phyloP scores from a whole-genome alignment of 495 filamentous ascomycete genomes.

The Podospora sp. region DNA sequence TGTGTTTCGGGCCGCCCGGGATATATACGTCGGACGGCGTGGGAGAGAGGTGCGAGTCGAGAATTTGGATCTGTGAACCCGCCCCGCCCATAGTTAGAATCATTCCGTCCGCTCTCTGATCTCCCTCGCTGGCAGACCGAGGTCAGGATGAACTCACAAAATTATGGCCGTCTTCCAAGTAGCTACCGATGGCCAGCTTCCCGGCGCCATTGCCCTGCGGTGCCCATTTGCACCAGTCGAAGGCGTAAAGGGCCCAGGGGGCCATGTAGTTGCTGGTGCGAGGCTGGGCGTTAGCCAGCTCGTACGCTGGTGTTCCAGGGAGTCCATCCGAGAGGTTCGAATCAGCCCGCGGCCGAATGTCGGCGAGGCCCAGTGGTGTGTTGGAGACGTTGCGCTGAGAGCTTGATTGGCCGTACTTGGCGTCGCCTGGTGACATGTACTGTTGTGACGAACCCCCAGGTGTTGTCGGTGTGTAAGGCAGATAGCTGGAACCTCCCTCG shows the following conservation, averaged over 20 bases:
- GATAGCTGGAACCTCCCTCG: slow-evolving; percentile 60
- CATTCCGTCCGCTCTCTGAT: too few relatives aligned
- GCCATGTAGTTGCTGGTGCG: slow-evolving; percentile 84
- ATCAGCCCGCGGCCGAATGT: slow-evolving; percentile 81
- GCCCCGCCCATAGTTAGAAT: neutral
- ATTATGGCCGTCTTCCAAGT: slow-evolving; percentile 96
- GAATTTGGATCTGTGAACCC: slow-evolving; percentile 85
- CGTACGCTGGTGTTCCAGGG: slow-evolving; percentile 56
- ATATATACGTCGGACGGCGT: slow-evolving; percentile 71
- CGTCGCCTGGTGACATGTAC: slow-evolving; percentile 67
- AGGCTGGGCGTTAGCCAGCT: slow-evolving; percentile 51
- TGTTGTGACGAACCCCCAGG: slow-evolving; percentile 62
- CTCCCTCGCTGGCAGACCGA: slow-evolving; percentile 8
- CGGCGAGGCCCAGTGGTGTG: slow-evolving; percentile 85
- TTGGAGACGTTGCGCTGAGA: slow-evolving; percentile 74
- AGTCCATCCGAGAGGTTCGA: slow-evolving; percentile 70
- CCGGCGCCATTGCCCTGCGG: slow-evolving; percentile 76
- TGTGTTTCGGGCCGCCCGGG: slow-evolving; percentile 69
- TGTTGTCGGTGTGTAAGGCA: slow-evolving; percentile 66
- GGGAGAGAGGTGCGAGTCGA: slow-evolving; percentile 78
- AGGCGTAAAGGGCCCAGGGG: slow-evolving; percentile 92
- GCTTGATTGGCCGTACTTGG: slow-evolving; percentile 68
- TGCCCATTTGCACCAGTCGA: slow-evolving; percentile 99
- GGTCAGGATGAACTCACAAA: slow-evolving; percentile 62
- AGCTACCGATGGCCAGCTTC: slow-evolving; percentile 93